Conservation (phyloP, 257 asterid species). For the Penstemon newberryi region DNA sequence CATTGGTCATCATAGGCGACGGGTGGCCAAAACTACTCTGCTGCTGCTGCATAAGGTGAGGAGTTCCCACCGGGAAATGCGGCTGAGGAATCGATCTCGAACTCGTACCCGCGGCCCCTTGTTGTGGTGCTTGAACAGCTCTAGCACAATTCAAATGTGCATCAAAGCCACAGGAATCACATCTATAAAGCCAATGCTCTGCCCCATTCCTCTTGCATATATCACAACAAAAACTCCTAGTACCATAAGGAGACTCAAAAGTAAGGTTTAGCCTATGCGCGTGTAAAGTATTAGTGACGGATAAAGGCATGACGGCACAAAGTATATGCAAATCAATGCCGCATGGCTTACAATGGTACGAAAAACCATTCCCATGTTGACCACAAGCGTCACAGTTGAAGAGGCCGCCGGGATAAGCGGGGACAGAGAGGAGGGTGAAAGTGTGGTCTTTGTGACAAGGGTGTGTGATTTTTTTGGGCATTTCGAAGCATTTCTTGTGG, state of each 20-base stretch:
- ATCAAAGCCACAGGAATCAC: slow-evolving; percentile 50
- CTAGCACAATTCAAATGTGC: slow-evolving; percentile 57
- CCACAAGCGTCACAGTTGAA: slow-evolving; percentile 58
- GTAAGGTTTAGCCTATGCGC: slow-evolving; percentile 42
- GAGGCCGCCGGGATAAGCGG: slow-evolving; percentile 41
- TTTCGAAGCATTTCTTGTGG: slow-evolving; percentile 48
- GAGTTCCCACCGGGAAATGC: neutral
- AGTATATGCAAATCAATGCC: slow-evolving; percentile 48
- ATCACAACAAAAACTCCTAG: slow-evolving; percentile 41
- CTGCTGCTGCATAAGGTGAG: too few relatives aligned
- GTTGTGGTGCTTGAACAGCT: slow-evolving; percentile 3
- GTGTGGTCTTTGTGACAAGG: slow-evolving; percentile 47
- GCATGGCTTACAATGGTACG: slow-evolving; percentile 56
- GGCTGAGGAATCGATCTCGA: neutral
- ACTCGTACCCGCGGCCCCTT: neutral
- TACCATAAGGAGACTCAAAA: slow-evolving; percentile 44
- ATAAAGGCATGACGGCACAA: slow-evolving; percentile 48
- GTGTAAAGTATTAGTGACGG: slow-evolving; percentile 33
- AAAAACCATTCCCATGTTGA: slow-evolving; percentile 35
- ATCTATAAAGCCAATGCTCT: slow-evolving; percentile 59
- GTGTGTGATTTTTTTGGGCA: slow-evolving; percentile 56
- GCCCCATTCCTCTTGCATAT: slow-evolving; percentile 40
- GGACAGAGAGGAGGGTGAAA: slow-evolving; percentile 40
- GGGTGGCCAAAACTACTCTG: too few relatives aligned
- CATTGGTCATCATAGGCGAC: too few relatives aligned